A percentile compares a stretch with the other conserved stretches of the same genome.
These are phyloP conservation scores for Podospora fimiseda DNA, from an alignment of 495 filamentous ascomycete genomes.

Conservation along the genomic window DNA sequence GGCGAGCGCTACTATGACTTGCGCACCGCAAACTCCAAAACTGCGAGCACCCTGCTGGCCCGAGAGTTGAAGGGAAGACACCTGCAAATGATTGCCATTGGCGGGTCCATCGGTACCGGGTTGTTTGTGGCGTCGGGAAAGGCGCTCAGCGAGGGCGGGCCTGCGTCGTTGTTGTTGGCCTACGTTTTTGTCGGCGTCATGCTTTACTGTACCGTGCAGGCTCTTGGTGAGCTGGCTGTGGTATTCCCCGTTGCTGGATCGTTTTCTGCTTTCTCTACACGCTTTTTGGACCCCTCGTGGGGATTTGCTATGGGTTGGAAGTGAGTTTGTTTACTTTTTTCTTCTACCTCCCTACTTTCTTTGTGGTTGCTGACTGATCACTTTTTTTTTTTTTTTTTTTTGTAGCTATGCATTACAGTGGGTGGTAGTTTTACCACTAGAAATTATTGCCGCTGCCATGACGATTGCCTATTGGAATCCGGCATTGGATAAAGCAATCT, in stretches of 20 bases:
- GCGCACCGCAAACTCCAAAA: slow-evolving; percentile 17
- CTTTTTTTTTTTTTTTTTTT: background rate
- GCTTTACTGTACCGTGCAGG: slow-evolving; percentile 88
- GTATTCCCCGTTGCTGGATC: slow-evolving; percentile 87
- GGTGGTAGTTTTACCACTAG: slow-evolving; percentile 81
- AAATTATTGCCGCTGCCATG: slow-evolving; percentile 85
- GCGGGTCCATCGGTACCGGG: slow-evolving; percentile 91
- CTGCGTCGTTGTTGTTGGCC: slow-evolving; percentile 76
- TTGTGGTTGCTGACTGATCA: background rate
- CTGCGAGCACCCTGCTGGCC: slow-evolving; percentile 45
- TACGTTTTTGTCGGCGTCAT: slow-evolving; percentile 79
- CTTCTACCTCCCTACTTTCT: background rate
- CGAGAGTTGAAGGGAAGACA: slow-evolving; percentile 76
- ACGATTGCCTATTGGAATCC: slow-evolving; percentile 83
- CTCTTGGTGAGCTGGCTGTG: slow-evolving; percentile 89
- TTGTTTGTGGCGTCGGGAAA: slow-evolving; percentile 83
- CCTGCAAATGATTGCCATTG: slow-evolving; percentile 95
- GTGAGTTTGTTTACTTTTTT: slow-evolving; percentile 22
- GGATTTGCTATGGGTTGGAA: slow-evolving; percentile 99
- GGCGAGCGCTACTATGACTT: slow-evolving; percentile 26
- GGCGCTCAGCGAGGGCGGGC: slow-evolving; percentile 73
- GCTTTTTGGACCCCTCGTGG: slow-evolving; percentile 92
- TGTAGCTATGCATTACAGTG: slow-evolving; percentile 84
- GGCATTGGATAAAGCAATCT: slow-evolving; percentile 62
- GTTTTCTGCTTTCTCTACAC: slow-evolving; percentile 85